phyloP scores from a whole-genome alignment of 371 early-diverging fungal genomes.

The Rhizopus arrhizus region DNA sequence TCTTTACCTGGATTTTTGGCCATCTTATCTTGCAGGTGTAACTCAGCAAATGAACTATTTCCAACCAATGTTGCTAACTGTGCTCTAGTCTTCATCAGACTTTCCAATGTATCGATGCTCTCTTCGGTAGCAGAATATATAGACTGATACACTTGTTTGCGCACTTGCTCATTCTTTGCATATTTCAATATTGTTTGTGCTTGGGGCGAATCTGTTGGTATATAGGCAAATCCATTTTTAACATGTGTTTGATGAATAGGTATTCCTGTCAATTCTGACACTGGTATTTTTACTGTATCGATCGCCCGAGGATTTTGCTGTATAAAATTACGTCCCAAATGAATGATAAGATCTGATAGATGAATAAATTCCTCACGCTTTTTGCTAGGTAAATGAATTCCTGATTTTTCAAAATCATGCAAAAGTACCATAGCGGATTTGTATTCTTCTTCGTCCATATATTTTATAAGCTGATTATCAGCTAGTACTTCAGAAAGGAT shows the following conservation, averaged over 20 bases:
- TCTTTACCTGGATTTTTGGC: slow-evolving; percentile 75
- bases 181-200: slow-evolving; percentile 67
- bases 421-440: slow-evolving; percentile 83
- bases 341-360: slow-evolving; percentile 81
- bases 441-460: slow-evolving; percentile 70
- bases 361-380: slow-evolving; percentile 76
- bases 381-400: slow-evolving; percentile 79
- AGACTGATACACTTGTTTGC: slow-evolving; percentile 73
- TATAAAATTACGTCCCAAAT: slow-evolving; percentile 76
- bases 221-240: slow-evolving; percentile 37
- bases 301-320: slow-evolving; percentile 51
- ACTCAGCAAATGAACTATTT: slow-evolving; percentile 75
- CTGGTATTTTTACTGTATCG: slow-evolving; percentile 29
- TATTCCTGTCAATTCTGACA: slow-evolving; percentile 27
- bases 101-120: slow-evolving; percentile 71
- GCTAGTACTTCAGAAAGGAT: slow-evolving; percentile 68
- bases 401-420: slow-evolving; percentile 92
- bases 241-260: slow-evolving; percentile 20
- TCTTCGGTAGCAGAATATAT: slow-evolving; percentile 70
- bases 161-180: slow-evolving; percentile 62
- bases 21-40: slow-evolving; percentile 92
- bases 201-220: slow-evolving; percentile 59
- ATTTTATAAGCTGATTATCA: slow-evolving; percentile 53
- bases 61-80: slow-evolving; percentile 82
- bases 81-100: slow-evolving; percentile 71